Percentiles rank a stretch among this genome's conserved stretches.
Conservation (phyloP, 805 yeast genomes). For the Torulaspora microellipsoides region DNA sequence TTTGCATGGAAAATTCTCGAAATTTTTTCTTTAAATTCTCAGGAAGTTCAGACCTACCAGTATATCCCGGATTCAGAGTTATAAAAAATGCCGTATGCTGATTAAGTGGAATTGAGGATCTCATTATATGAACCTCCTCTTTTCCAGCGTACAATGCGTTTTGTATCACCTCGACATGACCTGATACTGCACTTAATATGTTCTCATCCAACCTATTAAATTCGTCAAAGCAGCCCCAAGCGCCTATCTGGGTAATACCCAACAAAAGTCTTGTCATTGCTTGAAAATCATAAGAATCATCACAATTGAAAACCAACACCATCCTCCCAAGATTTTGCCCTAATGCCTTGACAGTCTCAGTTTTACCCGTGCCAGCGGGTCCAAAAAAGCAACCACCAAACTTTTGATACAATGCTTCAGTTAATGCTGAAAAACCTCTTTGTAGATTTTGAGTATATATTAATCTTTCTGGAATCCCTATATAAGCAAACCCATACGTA, state of each 20-base stretch:
- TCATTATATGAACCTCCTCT: constrained; percentile 39
- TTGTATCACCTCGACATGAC: constrained; percentile 72
- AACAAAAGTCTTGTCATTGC: constrained; percentile 71
- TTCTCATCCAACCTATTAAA: constrained; percentile 73
- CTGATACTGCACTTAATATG: constrained; percentile 78
- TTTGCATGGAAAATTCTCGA: constrained; percentile 65
- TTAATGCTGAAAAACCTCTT: constrained; percentile 60
- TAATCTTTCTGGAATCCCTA: constrained; percentile 67
- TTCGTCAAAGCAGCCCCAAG: constrained; percentile 97
- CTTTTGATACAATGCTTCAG: constrained; percentile 66
- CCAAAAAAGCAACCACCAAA: constrained; percentile 92
- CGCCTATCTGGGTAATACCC: constrained; percentile 79
- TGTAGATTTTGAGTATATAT: constrained; percentile 74
- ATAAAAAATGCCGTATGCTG: constrained; percentile 68
- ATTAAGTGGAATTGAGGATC: constrained; percentile 38
- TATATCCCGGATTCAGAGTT: constrained; percentile 87
- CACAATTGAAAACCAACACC: constrained; percentile 88
- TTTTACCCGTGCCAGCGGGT: constrained; percentile 97
- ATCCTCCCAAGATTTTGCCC: constrained; percentile 74
- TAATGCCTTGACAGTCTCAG: constrained; percentile 82
- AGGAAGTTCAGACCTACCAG: constrained; percentile 78
- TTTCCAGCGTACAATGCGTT: constrained; percentile 38
- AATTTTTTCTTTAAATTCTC: constrained; percentile 80
- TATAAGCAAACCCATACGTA: constrained; percentile 74
- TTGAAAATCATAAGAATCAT: constrained; percentile 77